Evolutionary conservation across 768 basidiomycete genomes (phyloP).

Genomic region (Boletus barrowsii): DNA sequence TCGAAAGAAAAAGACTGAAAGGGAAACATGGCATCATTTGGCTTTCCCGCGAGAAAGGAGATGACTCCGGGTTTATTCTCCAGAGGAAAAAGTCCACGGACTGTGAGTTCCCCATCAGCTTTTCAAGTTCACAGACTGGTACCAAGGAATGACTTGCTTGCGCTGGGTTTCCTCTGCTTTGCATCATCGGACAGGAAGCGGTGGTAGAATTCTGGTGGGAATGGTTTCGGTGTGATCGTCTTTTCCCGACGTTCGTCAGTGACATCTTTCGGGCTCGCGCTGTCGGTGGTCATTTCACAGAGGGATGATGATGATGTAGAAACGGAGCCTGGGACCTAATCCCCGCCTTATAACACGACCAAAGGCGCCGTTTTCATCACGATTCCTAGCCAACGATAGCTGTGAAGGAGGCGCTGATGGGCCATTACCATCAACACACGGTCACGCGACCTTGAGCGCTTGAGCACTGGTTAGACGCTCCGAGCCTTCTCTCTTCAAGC

Average conservation of each 20-base stretch:
- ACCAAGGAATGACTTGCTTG: slow-evolving; percentile 44
- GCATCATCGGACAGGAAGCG: slow-evolving; percentile 61
- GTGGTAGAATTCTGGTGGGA: slow-evolving; percentile 55
- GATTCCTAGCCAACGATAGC: too few species aligned
- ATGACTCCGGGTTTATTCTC: slow-evolving; percentile 78
- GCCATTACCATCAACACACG: background rate
- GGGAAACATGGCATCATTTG: slow-evolving; percentile 88
- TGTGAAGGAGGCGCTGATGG: too few species aligned
- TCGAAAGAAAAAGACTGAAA: slow-evolving; percentile 77
- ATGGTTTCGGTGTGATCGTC: slow-evolving; percentile 12
- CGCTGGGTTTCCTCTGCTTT: slow-evolving; percentile 59
- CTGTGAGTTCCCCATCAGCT: slow-evolving; percentile 31
- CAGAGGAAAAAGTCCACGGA: slow-evolving; percentile 69
- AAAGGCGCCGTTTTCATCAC: too few species aligned
- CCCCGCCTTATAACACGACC: background rate
- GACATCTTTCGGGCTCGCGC: background rate
- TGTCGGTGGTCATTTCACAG: slow-evolving; percentile 7
- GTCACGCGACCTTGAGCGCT: background rate
- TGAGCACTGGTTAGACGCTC: background rate
- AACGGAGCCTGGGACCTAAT: background rate
- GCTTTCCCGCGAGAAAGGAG: slow-evolving; percentile 87
- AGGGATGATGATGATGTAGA: background rate
- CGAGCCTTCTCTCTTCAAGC: background rate
- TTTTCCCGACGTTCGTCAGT: background rate
- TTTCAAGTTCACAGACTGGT: background rate